A percentile compares a stretch with the other conserved stretches of the same genome.
These are phyloP conservation scores for Helenozyma rhizophorensis DNA, from an alignment of 805 yeast species.

Conservation along the genomic window DNA sequence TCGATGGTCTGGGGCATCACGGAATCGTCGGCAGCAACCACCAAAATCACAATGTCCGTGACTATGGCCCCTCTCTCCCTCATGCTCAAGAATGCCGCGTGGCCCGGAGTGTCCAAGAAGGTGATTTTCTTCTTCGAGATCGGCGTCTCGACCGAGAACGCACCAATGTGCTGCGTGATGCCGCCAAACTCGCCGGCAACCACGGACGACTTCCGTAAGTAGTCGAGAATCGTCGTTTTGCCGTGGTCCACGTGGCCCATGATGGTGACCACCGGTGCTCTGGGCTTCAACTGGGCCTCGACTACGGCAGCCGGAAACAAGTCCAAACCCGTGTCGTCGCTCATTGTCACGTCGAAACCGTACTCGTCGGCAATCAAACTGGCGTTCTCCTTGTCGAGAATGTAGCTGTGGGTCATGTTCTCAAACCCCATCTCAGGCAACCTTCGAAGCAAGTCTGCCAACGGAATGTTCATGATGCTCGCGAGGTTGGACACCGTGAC, in stretches of 20 bases:
- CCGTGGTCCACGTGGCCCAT: conserved; percentile 99
- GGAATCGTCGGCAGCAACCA: conserved; percentile 96
- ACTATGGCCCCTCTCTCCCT: conserved; percentile 93
- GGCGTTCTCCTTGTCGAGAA: conserved; percentile 83
- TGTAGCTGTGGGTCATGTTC: conserved; percentile 64
- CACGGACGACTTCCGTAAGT: conserved; percentile 76
- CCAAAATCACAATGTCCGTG: conserved; percentile 88
- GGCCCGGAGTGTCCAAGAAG: conserved; percentile 96
- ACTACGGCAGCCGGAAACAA: conserved; percentile 52
- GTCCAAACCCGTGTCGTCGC: conserved; percentile 57
- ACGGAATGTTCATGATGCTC: conserved; percentile 60
- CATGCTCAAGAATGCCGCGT: conserved; percentile 94
- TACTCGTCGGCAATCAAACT: conserved; percentile 84
- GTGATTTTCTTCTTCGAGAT: conserved; percentile 72
- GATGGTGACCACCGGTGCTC: conserved; percentile 94
- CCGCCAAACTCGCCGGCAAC: conserved; percentile 91
- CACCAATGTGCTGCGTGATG: conserved; percentile 97
- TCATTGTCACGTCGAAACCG: conserved; percentile 60
- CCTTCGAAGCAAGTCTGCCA: conserved; percentile 53
- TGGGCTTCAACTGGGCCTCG: conserved; percentile 44
- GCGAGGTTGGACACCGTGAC: conserved; percentile 78
- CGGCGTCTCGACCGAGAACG: conserved; percentile 84
- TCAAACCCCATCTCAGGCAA: conserved; percentile 72
- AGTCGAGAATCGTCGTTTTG: conserved; percentile 89
- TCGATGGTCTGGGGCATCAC: conserved; percentile 97